Base-by-base conservation (phyloP, 2,329 filamentous ascomycete species). In the Claviceps pazoutovae region DNA sequence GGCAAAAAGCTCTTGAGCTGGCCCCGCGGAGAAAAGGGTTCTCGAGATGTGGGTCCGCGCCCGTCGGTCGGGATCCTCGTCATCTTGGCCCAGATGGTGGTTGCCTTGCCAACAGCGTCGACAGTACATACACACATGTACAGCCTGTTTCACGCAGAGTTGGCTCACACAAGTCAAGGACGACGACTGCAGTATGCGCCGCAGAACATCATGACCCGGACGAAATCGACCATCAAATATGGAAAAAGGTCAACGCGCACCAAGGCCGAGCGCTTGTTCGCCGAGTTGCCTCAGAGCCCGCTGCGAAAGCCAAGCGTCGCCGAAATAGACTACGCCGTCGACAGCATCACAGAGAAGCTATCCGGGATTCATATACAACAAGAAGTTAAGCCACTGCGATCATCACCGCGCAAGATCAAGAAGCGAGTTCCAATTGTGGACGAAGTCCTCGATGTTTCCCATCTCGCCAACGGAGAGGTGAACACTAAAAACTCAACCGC, bases 211-310 rank as follows among this genome's bases (percentile, higher is more conserved):
- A 79, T 78, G 76, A 64, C 72, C 38, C 69, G 71, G 52, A 66
- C 67, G 48, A 63, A 66, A 3, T 61, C 68, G 17, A 58, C 68
- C 9, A 71, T 74, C 2, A 74, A 70, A 53, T 80, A 79, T 64
- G 77, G 76, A 53, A 77, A 74, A 54, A 66, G 67, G 45, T 66
- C 68, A 34, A 75, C 68, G 53, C 71, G 71, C 45, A 66, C 72
- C 26, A 74, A 68, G 54, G 66, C 70, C 17, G 69, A 75, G 43
- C 68, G 73, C 21, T 63, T 76, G 45, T 77, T 79, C 56, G 71
- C 71, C 19, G 73, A 77, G 57, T 62, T 79, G 8, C 74, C 75
- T 0, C 70, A 71, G 53, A 77, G 72, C 45, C 76, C 76, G 3
- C 55, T 71, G 49, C 70, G 72, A 47, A 62, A 57, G 45, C 58